Percentiles rank a stretch among this genome's conserved stretches.
phyloP scores from a whole-genome alignment of 768 basidiomycete genomes.

The Leucocoprinus leucothites region DNA sequence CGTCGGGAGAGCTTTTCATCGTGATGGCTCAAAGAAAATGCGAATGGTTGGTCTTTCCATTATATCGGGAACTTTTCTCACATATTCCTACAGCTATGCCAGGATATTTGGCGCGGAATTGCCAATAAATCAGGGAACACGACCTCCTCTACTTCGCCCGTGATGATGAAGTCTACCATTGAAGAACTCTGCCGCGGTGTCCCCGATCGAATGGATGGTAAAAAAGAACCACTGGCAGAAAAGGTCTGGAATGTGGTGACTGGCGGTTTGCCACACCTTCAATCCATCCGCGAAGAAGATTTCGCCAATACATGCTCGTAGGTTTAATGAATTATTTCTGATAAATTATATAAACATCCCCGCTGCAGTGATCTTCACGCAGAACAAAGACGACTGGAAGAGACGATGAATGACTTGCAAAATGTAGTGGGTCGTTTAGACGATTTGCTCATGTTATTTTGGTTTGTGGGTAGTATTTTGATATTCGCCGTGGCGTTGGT shows the following conservation, averaged over 20 bases:
- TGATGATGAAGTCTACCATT: too few relatives aligned
- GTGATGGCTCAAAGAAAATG: neutral
- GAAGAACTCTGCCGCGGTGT: too few relatives aligned
- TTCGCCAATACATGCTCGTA: conserved; percentile 5
- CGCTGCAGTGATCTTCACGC: conserved; percentile 5
- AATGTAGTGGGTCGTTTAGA: conserved; percentile 4
- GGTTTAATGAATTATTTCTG: neutral
- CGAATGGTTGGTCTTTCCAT: too few relatives aligned
- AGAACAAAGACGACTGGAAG: conserved; percentile 4
- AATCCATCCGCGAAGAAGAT: neutral
- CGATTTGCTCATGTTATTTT: conserved; percentile 5
- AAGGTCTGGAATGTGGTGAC: neutral
- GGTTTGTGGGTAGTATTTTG: neutral
- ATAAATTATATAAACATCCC: too few relatives aligned
- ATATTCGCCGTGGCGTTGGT: conserved; percentile 7
- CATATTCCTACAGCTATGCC: too few relatives aligned
- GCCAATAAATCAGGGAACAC: too few relatives aligned
- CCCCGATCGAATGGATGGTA: too few relatives aligned
- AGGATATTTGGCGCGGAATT: too few relatives aligned
- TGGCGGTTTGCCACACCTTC: neutral
- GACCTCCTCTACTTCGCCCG: too few relatives aligned
- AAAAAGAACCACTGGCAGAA: too few relatives aligned
- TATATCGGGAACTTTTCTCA: too few relatives aligned
- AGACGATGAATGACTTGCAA: conserved; percentile 9
- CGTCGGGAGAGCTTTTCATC: conserved; percentile 2